Conservation (phyloP, 192 early-diverging fungal species). For the Coemansia sp. region DNA sequence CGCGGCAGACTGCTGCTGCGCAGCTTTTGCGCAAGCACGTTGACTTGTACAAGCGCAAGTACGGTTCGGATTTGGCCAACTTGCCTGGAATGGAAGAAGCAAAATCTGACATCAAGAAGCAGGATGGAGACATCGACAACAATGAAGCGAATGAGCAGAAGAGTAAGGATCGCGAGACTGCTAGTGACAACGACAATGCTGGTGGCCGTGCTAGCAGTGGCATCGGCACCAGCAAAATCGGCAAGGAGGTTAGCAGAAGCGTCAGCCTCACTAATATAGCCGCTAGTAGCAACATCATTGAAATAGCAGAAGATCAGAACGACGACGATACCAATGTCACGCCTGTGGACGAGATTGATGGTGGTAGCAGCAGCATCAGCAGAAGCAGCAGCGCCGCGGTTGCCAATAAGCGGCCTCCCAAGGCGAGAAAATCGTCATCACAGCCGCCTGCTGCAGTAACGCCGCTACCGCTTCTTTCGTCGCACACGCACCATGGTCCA, state of each 20-base stretch:
- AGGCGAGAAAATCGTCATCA: neutral
- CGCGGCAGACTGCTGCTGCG: slow-evolving; percentile 29
- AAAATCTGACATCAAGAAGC: slow-evolving; percentile 23
- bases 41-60: slow-evolving; percentile 39
- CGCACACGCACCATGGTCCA: neutral
- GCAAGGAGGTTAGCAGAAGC: neutral
- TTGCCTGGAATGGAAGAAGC: slow-evolving; percentile 27
- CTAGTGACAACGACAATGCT: neutral
- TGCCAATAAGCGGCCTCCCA: neutral
- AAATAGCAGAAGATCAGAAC: neutral
- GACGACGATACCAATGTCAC: neutral
- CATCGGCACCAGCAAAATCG: slow-evolving; percentile 1
- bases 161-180: neutral
- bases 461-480: neutral
- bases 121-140: neutral
- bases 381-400: neutral
- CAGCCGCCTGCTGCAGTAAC: neutral
- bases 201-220: slow-evolving; percentile 2
- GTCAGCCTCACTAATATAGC: neutral
- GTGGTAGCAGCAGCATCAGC: slow-evolving; percentile 4
- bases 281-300: neutral
- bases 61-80: slow-evolving; percentile 23
- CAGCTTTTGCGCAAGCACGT: slow-evolving; percentile 37
- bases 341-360: neutral
- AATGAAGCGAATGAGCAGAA: slow-evolving; percentile 3